Percentiles rank a stretch among this genome's conserved stretches.
Evolutionary conservation across 129 eudicot species (phyloP).

Genomic region (Escallonia rubra): DNA sequence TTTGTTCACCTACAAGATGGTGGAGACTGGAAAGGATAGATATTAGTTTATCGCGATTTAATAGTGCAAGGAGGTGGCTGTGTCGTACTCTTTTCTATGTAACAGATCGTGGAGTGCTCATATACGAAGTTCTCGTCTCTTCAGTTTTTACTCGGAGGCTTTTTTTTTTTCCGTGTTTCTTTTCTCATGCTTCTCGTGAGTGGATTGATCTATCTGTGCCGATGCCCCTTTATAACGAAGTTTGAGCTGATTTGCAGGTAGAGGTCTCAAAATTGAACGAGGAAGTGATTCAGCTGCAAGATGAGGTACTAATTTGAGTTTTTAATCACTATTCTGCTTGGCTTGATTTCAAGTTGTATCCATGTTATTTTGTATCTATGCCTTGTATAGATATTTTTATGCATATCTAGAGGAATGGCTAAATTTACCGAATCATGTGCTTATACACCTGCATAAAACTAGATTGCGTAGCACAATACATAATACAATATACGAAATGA

Average conservation of each 20-base stretch:
- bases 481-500: too few species aligned
- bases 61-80: too few species aligned
- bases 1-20: too few species aligned
- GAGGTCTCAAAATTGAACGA: slow-evolving; percentile 60
- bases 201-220: neutral
- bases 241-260: slow-evolving; percentile 45
- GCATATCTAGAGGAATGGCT: too few species aligned
- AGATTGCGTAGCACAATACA: too few species aligned
- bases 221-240: slow-evolving; percentile 1
- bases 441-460: too few species aligned
- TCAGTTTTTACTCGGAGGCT: neutral
- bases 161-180: too few species aligned
- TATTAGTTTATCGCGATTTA: too few species aligned
- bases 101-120: neutral
- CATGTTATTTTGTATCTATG: neutral
- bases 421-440: too few species aligned
- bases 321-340: neutral
- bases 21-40: too few species aligned
- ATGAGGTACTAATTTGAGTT: slow-evolving; percentile 35
- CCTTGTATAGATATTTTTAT: neutral
- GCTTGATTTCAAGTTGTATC: neutral
- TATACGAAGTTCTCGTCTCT: neutral
- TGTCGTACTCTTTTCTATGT: neutral
- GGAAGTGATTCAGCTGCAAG: slow-evolving; percentile 57
- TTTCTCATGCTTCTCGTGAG: neutral